Evolutionary conservation across 805 yeast species (phyloP).

Genomic region (Kuraishia capsulata): DNA sequence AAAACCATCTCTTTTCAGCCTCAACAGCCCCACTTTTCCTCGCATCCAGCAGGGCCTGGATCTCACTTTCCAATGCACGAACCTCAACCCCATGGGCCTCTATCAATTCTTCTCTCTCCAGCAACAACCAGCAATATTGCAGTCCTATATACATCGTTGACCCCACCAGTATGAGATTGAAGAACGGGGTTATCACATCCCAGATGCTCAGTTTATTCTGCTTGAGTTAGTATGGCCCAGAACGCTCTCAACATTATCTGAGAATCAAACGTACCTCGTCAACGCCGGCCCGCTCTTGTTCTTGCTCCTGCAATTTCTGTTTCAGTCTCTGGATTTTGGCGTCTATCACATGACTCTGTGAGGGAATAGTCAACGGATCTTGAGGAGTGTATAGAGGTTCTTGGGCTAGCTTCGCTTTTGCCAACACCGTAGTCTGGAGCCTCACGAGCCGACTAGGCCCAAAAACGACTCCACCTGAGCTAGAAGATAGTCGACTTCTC

Average conservation of each 20-base stretch:
- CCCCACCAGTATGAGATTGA: constrained; percentile 20
- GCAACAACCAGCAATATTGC: constrained; percentile 22
- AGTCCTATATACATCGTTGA: constrained; percentile 20
- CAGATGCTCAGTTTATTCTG: constrained; percentile 16
- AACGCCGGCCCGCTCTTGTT: constrained; percentile 12
- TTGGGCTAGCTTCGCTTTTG: too few species aligned
- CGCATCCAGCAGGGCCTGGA: constrained; percentile 17
- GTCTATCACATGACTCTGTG: constrained; percentile 19
- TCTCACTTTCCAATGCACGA: constrained; percentile 12
- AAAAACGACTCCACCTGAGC: too few species aligned
- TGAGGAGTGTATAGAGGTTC: constrained; percentile 14
- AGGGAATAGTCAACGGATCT: constrained; percentile 18
- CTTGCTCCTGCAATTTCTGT: constrained; percentile 13
- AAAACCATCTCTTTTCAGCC: constrained; percentile 10
- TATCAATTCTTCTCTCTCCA: constrained; percentile 21
- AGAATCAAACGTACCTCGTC: too few species aligned
- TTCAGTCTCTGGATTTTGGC: constrained; percentile 16
- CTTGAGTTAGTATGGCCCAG: constrained; percentile 6
- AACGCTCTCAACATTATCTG: too few species aligned
- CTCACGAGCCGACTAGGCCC: too few species aligned
- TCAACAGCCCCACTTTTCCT: not conserved
- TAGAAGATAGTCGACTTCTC: too few species aligned
- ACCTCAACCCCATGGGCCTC: constrained; percentile 13
- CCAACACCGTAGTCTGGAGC: too few species aligned
- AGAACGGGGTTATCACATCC: constrained; percentile 24